Evolutionary conservation across 1,284 basidiomycete genomes (phyloP), one percentile per base, ranked within the genome.

Genomic region (Sanghuangporus weigelae): DNA sequence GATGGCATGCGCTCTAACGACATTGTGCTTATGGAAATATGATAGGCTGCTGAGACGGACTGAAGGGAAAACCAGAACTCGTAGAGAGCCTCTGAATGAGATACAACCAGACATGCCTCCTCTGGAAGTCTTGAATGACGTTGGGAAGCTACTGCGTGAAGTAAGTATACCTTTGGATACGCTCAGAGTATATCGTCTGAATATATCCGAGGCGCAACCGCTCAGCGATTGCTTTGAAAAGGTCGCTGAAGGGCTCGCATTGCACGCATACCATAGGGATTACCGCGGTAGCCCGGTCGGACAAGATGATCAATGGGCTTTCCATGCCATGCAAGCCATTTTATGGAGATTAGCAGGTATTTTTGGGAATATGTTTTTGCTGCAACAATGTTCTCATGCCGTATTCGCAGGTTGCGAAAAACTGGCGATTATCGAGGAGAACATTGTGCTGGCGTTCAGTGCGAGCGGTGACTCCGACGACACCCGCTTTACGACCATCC

Each of bases 41-140:
- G 67, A 49, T 65, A 92, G 90, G 69, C 77, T 93, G 69, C 70
- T 90, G 31, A 83, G 89, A 71, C 86, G 90, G 10, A 62, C 48
- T 38, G 63, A 65, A n/a, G 63, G 63, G 14, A 59, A 59, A 23
- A 57, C 59, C 19, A 58, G 54, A 35, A 21, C 77, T 0, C 74
- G 75, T 59, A 81, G 78, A 68, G 82, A 81, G 26, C 72, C 79
- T 51, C 72, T 91, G 42, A 90, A 90, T 69, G 86, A 89, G 72
- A 81, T 91, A n/a, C 89, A 92, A 71, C 82, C 86, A 2, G 83
- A 89, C 67, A 77, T 91, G 49, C 86, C 92, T 68, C 89, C 91
- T 10, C 75, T 85, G 4, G 90, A 93, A 72, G 79, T 92, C 38
- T 77, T 93, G 38, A 86, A 81, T 70, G 91, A 93, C 67, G 82